These are phyloP conservation scores for Pueraria montana DNA, from an alignment of 306 rosid species.

Conservation along the genomic window DNA sequence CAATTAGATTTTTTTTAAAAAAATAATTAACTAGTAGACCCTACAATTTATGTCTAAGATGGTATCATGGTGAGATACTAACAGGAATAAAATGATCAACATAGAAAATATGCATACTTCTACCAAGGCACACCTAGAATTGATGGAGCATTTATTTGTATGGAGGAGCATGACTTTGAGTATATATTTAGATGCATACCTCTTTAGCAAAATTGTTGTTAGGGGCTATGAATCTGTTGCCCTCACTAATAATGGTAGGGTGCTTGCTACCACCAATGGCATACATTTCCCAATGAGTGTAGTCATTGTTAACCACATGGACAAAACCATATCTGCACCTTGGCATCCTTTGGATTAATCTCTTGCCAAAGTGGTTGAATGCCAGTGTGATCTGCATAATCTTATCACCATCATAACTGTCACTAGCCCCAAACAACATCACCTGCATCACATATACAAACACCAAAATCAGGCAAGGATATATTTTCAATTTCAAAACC, in stretches of 20 bases:
- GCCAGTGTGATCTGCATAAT: constrained; percentile 87
- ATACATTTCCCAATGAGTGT: constrained; percentile 90
- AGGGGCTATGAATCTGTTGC: constrained; percentile 89
- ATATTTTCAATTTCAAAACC: not conserved
- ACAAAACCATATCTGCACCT: constrained; percentile 81
- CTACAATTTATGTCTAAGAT: not conserved
- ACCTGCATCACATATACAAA: constrained; percentile 55
- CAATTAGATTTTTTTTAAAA: not conserved
- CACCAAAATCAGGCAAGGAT: not conserved
- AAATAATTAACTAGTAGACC: not conserved
- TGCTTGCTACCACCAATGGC: constrained; percentile 88
- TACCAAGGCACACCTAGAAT: too few relatives aligned
- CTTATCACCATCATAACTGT: constrained; percentile 53
- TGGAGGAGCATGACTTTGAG: not conserved
- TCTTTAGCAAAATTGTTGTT: constrained; percentile 49
- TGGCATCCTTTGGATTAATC: constrained; percentile 90
- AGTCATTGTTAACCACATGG: constrained; percentile 88
- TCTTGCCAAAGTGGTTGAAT: constrained; percentile 87
- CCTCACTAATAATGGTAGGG: constrained; percentile 91
- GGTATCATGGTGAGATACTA: too few relatives aligned
- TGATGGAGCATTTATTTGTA: too few relatives aligned
- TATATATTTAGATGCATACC: constrained; percentile 55
- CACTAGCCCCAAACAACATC: constrained; percentile 88
- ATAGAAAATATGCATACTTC: too few relatives aligned
- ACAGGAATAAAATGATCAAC: too few relatives aligned